Conservation (phyloP, 2,329 filamentous ascomycete genomes). For the Aspergillus bombycis region DNA sequence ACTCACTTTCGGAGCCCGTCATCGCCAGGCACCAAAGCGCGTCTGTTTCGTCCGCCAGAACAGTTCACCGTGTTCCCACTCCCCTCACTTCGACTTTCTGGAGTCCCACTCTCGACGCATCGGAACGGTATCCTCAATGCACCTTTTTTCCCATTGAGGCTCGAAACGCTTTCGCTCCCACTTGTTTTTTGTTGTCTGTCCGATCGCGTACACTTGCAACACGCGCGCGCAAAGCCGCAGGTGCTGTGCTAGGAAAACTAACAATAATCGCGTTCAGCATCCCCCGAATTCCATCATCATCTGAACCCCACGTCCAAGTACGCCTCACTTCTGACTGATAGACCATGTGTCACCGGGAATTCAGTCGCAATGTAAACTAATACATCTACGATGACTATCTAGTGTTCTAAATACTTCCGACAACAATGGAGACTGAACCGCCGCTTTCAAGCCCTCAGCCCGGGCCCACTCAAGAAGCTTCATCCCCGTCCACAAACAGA, state of each 20-base stretch:
- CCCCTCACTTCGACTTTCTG: constrained; percentile 7
- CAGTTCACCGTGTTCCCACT: constrained; percentile 15
- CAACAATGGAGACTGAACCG: constrained; percentile 28
- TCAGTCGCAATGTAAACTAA: constrained; percentile 5
- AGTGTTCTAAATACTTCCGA: constrained; percentile 9
- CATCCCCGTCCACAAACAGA: constrained; percentile 36
- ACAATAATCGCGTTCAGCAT: constrained; percentile 19
- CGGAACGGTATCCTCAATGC: neutral
- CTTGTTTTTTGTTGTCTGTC: constrained; percentile 2
- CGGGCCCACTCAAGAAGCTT: constrained; percentile 20
- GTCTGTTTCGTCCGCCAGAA: constrained; percentile 20
- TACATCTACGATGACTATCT: neutral
- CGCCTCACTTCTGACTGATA: neutral
- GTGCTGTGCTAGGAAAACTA: constrained; percentile 7
- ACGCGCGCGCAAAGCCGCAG: constrained; percentile 21
- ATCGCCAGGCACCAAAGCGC: constrained; percentile 25
- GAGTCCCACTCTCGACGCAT: constrained; percentile 6
- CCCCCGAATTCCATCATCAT: constrained; percentile 11
- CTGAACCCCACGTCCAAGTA: constrained; percentile 22
- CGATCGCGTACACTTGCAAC: constrained; percentile 7
- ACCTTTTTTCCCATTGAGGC: constrained; percentile 8
- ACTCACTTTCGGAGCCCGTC: constrained; percentile 2
- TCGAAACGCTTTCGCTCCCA: neutral
- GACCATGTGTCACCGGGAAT: neutral
- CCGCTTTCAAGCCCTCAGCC: constrained; percentile 25